Evolutionary conservation across 805 yeast genomes (phyloP).

Genomic region (Hanseniaspora guilliermondii): DNA sequence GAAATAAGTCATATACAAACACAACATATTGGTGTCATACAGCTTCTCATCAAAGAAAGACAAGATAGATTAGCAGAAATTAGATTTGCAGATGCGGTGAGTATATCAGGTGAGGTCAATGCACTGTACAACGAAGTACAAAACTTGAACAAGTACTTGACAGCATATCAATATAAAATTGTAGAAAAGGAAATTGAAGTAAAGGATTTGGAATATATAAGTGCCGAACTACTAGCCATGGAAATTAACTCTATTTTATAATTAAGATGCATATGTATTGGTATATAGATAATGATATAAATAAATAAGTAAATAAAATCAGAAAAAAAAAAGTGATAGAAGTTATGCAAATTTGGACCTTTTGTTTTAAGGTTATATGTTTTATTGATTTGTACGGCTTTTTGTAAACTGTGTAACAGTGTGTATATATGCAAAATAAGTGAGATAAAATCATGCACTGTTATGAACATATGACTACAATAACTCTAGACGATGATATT

Average conservation of each 20-base stretch:
- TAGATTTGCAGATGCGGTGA: slow-evolving; percentile 1
- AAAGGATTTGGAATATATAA: slow-evolving; percentile 5
- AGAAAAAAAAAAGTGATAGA: too few relatives aligned
- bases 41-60: slow-evolving; percentile 1
- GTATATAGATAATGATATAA: neutral
- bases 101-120: slow-evolving; percentile 4
- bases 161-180: neutral
- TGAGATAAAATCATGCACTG: too few relatives aligned
- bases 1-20: neutral
- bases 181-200: slow-evolving; percentile 6
- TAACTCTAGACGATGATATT: too few relatives aligned
- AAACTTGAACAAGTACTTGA: neutral
- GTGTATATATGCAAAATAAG: neutral
- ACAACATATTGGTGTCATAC: neutral
- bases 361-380: too few relatives aligned
- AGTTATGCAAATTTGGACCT: too few relatives aligned
- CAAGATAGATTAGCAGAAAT: slow-evolving; percentile 1
- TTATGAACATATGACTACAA: too few relatives aligned
- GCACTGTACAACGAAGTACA: neutral
- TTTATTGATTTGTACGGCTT: too few relatives aligned
- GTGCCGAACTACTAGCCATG: slow-evolving; percentile 9
- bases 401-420: too few relatives aligned
- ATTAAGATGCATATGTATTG: neutral
- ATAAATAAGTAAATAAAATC: neutral
- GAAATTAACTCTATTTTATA: slow-evolving; percentile 9